A percentile compares a stretch with the other conserved stretches of the same genome.
These are phyloP conservation scores for Trifolium fragiferum DNA, from an alignment of 306 rosid species.

Conservation along the genomic window DNA sequence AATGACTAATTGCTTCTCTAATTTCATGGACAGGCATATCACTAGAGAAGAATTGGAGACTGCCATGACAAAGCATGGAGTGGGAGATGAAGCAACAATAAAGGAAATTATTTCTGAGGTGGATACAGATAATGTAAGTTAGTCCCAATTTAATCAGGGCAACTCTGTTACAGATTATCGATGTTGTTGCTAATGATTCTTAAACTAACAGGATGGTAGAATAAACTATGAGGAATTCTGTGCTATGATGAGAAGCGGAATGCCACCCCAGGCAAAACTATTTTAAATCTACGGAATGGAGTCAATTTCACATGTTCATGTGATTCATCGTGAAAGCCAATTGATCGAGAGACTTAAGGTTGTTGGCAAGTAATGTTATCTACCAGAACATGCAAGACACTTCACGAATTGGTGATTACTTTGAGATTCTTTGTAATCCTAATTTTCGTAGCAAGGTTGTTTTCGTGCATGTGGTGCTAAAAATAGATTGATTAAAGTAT, in stretches of 20 bases:
- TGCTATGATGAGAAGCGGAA: constrained; percentile 95
- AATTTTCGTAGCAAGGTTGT: constrained; percentile 35
- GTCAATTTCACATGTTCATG: constrained; percentile 32
- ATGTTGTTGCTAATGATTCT: constrained; percentile 34
- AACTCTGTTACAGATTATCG: constrained; percentile 12
- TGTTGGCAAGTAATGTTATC: constrained; percentile 38
- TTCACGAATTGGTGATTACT: constrained; percentile 39
- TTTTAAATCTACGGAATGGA: constrained; percentile 34
- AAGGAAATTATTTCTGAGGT: constrained; percentile 94
- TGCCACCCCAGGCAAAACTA: constrained; percentile 57
- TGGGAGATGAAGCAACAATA: constrained; percentile 79
- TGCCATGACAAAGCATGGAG: constrained; percentile 90
- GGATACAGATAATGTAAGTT: constrained; percentile 91
- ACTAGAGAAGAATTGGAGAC: constrained; percentile 88
- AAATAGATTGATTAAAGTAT: constrained; percentile 42
- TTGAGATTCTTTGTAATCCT: constrained; percentile 38
- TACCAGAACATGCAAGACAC: constrained; percentile 24
- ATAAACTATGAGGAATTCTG: constrained; percentile 90
- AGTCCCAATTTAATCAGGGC: background rate
- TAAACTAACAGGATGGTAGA: constrained; percentile 76
- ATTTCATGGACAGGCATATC: constrained; percentile 61
- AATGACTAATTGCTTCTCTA: constrained; percentile 35
- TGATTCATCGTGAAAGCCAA: constrained; percentile 32
- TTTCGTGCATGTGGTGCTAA: constrained; percentile 37
- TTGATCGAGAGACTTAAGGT: constrained; percentile 28